These are phyloP conservation scores for Blastobotrys indianensis DNA, from an alignment of 1,139 yeast species.

Conservation along the genomic window DNA sequence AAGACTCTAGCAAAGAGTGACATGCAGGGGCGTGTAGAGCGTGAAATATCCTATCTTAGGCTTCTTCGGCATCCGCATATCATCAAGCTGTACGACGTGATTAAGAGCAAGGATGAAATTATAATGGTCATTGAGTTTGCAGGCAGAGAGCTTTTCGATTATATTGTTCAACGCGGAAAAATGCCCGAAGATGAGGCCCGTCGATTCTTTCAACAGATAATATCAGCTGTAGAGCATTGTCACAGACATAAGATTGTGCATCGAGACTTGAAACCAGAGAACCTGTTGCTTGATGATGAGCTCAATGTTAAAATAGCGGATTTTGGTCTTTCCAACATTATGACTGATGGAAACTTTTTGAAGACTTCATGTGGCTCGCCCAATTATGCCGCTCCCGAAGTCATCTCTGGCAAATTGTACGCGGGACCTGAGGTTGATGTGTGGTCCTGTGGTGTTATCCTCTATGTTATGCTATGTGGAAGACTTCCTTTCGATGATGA, in stretches of 20 bases:
- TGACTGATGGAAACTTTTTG: constrained; percentile 96
- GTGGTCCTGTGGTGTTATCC: constrained; percentile 96
- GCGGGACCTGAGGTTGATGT: constrained; percentile 99
- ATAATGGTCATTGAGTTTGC: constrained; percentile 98
- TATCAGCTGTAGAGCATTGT: constrained; percentile 96
- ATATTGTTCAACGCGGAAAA: constrained; percentile 90
- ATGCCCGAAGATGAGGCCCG: constrained; percentile 95
- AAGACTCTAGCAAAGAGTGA: constrained; percentile 92
- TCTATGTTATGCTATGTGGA: constrained; percentile 96
- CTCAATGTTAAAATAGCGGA: constrained; percentile 95
- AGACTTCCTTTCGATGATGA: constrained; percentile 97
- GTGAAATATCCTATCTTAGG: constrained; percentile 88
- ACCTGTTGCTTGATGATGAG: constrained; percentile 81
- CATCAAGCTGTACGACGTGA: constrained; percentile 92
- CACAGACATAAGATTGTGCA: constrained; percentile 97
- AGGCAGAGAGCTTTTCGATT: constrained; percentile 91
- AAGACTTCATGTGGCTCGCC: constrained; percentile 97
- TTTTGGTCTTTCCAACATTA: constrained; percentile 89
- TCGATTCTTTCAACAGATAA: constrained; percentile 92
- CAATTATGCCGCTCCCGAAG: constrained; percentile 98
- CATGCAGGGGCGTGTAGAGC: constrained; percentile 95
- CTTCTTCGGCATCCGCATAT: constrained; percentile 93
- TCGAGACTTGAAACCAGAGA: constrained; percentile 93
- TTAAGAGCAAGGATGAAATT: constrained; percentile 91
- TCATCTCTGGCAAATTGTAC: constrained; percentile 88